A percentile compares a stretch with the other conserved stretches of the same genome.
Evolutionary conservation across 2,329 filamentous ascomycete species (phyloP).

Genomic region (Penicillium sp.): DNA sequence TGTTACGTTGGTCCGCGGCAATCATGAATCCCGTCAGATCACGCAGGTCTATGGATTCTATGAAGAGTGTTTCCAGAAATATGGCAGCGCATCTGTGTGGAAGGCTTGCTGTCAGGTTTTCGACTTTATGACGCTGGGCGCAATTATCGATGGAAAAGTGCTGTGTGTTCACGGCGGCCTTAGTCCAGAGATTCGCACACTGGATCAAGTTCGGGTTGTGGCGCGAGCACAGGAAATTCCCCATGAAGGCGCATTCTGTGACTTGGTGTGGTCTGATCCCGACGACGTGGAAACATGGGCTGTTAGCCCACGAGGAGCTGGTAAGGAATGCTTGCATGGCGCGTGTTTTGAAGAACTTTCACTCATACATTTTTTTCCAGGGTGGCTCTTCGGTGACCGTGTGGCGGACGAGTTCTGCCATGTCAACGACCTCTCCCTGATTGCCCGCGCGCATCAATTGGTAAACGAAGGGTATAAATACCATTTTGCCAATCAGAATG

Average conservation of each 20-base stretch:
- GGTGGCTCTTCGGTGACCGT: conserved; percentile 63
- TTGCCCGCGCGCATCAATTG: conserved; percentile 67
- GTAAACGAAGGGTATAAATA: conserved; percentile 82
- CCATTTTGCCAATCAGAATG: conserved; percentile 90
- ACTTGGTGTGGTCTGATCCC: conserved; percentile 70
- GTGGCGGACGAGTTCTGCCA: conserved; percentile 72
- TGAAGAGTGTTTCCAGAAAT: conserved; percentile 70
- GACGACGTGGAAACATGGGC: conserved; percentile 67
- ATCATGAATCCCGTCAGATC: conserved; percentile 71
- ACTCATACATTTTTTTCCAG: conserved; percentile 13
- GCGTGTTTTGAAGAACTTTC: too few species aligned
- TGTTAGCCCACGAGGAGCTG: conserved; percentile 62
- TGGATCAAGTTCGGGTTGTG: conserved; percentile 69
- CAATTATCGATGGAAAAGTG: conserved; percentile 67
- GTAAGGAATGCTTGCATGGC: too few species aligned
- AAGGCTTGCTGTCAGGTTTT: conserved; percentile 74
- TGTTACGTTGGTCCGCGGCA: conserved; percentile 67
- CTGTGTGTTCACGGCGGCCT: conserved; percentile 67
- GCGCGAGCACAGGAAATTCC: conserved; percentile 70
- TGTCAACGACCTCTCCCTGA: conserved; percentile 65
- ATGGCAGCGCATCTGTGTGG: conserved; percentile 72
- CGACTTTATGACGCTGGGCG: conserved; percentile 68
- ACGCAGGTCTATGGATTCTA: conserved; percentile 75
- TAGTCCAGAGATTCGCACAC: conserved; percentile 65
- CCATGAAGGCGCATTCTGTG: conserved; percentile 70